Percentiles rank a stretch among this genome's conserved stretches.
These are phyloP conservation scores for Kingdonia uniflora DNA, from an alignment of 164 flowering plant genomes.

Conservation along the genomic window DNA sequence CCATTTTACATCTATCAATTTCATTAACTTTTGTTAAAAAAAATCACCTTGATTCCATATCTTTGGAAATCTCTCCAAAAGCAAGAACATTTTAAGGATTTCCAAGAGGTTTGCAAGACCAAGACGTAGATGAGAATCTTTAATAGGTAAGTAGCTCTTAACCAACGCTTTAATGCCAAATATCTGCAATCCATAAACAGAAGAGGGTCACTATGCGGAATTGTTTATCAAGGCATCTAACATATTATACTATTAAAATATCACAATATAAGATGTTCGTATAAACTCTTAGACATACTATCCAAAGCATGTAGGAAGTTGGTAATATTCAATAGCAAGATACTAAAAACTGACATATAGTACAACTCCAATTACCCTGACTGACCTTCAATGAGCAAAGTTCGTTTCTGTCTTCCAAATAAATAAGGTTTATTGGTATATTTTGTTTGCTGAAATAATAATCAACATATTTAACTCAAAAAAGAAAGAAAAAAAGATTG, in stretches of 20 bases:
- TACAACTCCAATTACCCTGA: slow-evolving; percentile 1
- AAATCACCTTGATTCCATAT: slow-evolving; percentile 63
- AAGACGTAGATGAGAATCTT: slow-evolving; percentile 80
- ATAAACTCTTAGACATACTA: slow-evolving; percentile 7
- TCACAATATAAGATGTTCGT: too few relatives aligned
- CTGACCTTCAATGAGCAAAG: slow-evolving; percentile 80
- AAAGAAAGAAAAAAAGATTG: not conserved
- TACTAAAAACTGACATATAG: too few relatives aligned
- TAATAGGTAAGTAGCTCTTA: slow-evolving; percentile 88
- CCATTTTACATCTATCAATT: too few relatives aligned
- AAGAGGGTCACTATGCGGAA: too few relatives aligned
- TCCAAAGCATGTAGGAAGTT: not conserved
- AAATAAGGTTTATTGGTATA: slow-evolving; percentile 33
- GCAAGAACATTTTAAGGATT: slow-evolving; percentile 54
- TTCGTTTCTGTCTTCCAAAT: slow-evolving; percentile 85
- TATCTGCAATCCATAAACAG: slow-evolving; percentile 32
- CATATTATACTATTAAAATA: too few relatives aligned
- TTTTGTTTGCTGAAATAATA: slow-evolving; percentile 41
- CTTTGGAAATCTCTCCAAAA: slow-evolving; percentile 69
- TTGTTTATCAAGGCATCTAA: too few relatives aligned
- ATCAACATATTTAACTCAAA: slow-evolving; percentile 2
- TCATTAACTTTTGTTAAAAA: too few relatives aligned
- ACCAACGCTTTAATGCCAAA: slow-evolving; percentile 79
- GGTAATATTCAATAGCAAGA: too few relatives aligned
- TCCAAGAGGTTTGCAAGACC: slow-evolving; percentile 59